Percentiles rank a stretch among this genome's conserved stretches.
Evolutionary conservation across 106 monocot genomes (phyloP).

Genomic region (Apostasia shenzhenica): DNA sequence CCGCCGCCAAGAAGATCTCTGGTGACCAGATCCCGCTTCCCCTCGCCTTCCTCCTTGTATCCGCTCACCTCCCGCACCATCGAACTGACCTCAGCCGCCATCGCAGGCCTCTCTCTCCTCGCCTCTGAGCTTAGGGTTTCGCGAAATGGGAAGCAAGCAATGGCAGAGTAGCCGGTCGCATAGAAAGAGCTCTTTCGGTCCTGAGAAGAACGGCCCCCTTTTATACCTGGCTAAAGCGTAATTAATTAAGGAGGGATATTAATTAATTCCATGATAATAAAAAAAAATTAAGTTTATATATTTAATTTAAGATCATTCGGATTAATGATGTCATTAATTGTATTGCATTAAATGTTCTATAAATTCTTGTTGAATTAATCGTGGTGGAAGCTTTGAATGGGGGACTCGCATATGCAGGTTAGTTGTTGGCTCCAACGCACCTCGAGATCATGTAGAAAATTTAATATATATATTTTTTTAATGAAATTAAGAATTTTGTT

Average conservation of each 20-base stretch:
- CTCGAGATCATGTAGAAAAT: too few relatives aligned
- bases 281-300: not conserved
- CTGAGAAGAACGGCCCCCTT: not conserved
- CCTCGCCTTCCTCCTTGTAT: conserved; percentile 1
- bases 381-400: not conserved
- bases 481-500: too few relatives aligned
- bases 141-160: not conserved
- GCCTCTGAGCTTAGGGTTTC: conserved; percentile 5
- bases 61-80: conserved; percentile 4
- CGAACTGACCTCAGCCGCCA: conserved; percentile 5
- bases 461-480: too few relatives aligned
- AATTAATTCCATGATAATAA: conserved; percentile 1
- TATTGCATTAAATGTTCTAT: not conserved
- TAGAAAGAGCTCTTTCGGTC: not conserved
- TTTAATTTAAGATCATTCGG: not conserved
- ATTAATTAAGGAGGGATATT: not conserved
- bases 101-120: not conserved
- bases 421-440: not conserved
- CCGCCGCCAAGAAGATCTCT: conserved; percentile 7
- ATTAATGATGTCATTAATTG: conserved; percentile 6
- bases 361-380: not conserved
- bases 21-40: conserved; percentile 1
- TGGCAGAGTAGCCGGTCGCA: not conserved
- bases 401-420: not conserved
- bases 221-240: not conserved